Evolutionary conservation across 305 asterid species (phyloP).

Genomic region (Salvia sclarea): DNA sequence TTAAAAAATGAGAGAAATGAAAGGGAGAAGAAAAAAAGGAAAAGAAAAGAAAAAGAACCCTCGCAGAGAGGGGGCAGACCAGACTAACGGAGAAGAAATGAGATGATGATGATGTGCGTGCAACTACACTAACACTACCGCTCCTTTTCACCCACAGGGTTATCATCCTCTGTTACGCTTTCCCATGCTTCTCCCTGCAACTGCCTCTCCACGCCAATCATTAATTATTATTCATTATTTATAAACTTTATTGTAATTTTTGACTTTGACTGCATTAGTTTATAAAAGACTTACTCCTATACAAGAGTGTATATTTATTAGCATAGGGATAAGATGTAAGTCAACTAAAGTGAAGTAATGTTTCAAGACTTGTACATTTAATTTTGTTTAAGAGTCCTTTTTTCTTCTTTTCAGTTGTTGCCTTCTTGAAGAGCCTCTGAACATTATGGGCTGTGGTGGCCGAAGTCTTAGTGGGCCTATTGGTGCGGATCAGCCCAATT

Average conservation of each 20-base stretch:
- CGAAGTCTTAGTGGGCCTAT: not conserved
- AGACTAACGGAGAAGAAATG: constrained; percentile 18
- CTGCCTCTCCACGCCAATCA: constrained; percentile 8
- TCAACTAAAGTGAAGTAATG: too few relatives aligned
- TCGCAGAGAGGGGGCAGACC: constrained; percentile 34
- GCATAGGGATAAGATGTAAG: too few relatives aligned
- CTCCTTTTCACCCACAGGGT: constrained; percentile 9
- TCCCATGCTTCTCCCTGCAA: constrained; percentile 13
- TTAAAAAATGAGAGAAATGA: not conserved
- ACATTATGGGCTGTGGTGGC: too few relatives aligned
- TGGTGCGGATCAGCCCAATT: not conserved
- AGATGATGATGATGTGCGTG: constrained; percentile 34
- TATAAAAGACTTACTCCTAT: too few relatives aligned
- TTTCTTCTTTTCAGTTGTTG: too few relatives aligned
- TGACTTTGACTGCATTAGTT: not conserved
- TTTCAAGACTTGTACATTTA: too few relatives aligned
- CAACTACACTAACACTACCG: not conserved
- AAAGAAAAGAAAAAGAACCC: constrained; percentile 39
- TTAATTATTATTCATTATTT: too few relatives aligned
- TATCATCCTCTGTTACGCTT: constrained; percentile 3
- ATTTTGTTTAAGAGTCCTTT: too few relatives aligned
- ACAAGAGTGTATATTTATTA: too few relatives aligned
- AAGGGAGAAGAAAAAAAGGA: constrained; percentile 4
- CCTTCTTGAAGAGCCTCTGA: too few relatives aligned
- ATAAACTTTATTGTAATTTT: too few relatives aligned